phyloP scores from a whole-genome alignment of 2,329 filamentous ascomycete genomes.

The Alternaria sp. region DNA sequence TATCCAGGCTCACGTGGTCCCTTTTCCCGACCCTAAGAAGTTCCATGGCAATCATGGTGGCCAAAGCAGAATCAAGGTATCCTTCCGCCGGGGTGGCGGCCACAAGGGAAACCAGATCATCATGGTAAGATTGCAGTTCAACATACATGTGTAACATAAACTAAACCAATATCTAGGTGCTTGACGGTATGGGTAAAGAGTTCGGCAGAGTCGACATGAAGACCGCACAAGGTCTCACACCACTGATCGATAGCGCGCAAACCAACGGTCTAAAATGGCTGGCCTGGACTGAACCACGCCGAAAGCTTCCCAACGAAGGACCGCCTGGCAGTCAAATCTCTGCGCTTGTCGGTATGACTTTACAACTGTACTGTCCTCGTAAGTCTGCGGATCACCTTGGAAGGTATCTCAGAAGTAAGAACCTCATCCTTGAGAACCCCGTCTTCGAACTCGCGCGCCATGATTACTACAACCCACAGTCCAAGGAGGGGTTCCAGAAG shows the following conservation, averaged over 20 bases:
- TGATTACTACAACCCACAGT: conserved; percentile 78
- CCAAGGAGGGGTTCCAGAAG: conserved; percentile 19
- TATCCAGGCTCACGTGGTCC: conserved; percentile 72
- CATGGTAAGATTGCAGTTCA: conserved; percentile 50
- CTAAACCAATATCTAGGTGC: conserved; percentile 45
- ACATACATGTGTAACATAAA: neutral
- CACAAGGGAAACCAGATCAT: conserved; percentile 69
- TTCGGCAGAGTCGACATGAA: conserved; percentile 78
- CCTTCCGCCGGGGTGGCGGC: conserved; percentile 67
- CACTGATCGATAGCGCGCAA: conserved; percentile 71
- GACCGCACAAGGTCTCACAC: conserved; percentile 71
- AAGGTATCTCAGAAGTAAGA: conserved; percentile 68
- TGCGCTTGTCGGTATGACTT: conserved; percentile 60
- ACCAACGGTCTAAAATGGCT: conserved; percentile 71
- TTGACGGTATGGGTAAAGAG: conserved; percentile 72
- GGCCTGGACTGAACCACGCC: conserved; percentile 72
- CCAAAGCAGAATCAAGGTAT: conserved; percentile 75
- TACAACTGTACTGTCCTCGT: conserved; percentile 81
- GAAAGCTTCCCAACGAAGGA: conserved; percentile 66
- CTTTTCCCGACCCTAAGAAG: conserved; percentile 69
- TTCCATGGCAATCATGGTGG: conserved; percentile 63
- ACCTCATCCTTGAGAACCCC: conserved; percentile 71
- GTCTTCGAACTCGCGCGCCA: conserved; percentile 67
- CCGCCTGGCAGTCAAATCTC: conserved; percentile 27
- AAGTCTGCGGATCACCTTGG: conserved; percentile 71